These are phyloP conservation scores for Candida taoyuanica DNA, from an alignment of 805 yeast genomes.

Conservation along the genomic window DNA sequence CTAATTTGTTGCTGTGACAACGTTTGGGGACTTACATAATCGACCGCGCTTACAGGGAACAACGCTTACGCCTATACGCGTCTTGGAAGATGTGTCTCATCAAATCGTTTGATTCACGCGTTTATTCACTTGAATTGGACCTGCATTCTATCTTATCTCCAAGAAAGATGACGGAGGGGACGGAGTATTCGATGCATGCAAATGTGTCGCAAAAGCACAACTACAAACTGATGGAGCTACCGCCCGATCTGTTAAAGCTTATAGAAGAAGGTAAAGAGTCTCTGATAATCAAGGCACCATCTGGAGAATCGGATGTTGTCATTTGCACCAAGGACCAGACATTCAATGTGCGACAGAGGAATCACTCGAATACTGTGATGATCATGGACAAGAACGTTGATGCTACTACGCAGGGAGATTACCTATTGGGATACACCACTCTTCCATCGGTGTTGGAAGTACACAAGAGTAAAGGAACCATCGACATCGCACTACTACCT, in stretches of 20 bases:
- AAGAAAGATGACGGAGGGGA: slow-evolving; percentile 4
- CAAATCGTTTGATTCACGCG: too few species aligned
- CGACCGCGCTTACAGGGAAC: not conserved
- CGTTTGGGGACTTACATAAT: not conserved
- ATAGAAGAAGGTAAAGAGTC: slow-evolving; percentile 27
- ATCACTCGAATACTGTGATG: slow-evolving; percentile 83
- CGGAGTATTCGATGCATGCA: slow-evolving; percentile 5
- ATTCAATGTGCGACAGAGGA: slow-evolving; percentile 67
- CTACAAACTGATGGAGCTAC: slow-evolving; percentile 49
- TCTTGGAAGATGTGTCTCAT: too few species aligned
- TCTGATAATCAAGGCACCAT: slow-evolving; percentile 29
- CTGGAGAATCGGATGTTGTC: slow-evolving; percentile 41
- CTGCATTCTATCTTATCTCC: not conserved
- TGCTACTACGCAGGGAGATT: too few species aligned
- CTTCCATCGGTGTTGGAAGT: slow-evolving; percentile 37
- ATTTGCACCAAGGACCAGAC: slow-evolving; percentile 57
- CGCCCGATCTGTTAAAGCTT: slow-evolving; percentile 41
- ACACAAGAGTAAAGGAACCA: slow-evolving; percentile 28
- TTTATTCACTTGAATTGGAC: not conserved
- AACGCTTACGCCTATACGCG: too few species aligned
- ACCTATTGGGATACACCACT: slow-evolving; percentile 30
- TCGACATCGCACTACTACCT: slow-evolving; percentile 32
- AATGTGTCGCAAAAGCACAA: slow-evolving; percentile 28
- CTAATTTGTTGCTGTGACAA: slow-evolving; percentile 8
- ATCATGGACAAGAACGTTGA: slow-evolving; percentile 35